Base-by-base conservation (phyloP, 352 stramenopile species). In the Labyrinthula sp. region DNA sequence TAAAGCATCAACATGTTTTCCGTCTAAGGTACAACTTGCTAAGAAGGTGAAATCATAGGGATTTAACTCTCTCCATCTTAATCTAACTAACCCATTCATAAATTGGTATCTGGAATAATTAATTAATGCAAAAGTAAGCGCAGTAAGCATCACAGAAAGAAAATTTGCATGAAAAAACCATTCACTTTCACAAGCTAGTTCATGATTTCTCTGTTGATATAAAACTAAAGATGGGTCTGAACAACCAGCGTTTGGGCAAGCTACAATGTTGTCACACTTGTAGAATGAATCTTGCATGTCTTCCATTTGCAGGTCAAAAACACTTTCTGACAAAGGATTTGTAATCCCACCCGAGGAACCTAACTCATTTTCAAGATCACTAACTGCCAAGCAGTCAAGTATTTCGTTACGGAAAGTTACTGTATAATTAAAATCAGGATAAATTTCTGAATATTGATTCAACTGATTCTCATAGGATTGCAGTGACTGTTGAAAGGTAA, bases 141-240 rank as follows among this genome's bases (percentile, higher is more conserved):
- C 18, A 3, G 43, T 22, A 0, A 8, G 12, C 6, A 52, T 35
- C 22, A 23, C 23, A 0, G 7, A 0, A 54, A 52, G 43, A 14
- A 52, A 6, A 14, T 45, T 43, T 31, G 43, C 43, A 37, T 52
- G 43, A 12, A 52, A 1, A 31, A 31, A 52, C 21, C 47, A 35
- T 35, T 52, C 43, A 17, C n/a, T 54, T n/a, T 31, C 28, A 28
- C 43, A 52, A 12, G 43, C 30, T n/a, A 35, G 31, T 17, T 50
- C 43, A 15, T 21, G 30, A 12, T 21, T 40, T 18, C 24, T 35
- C n/a, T 18, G 28, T n/a, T 35, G 43, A 15, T 45, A 20, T 0
- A 52, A 9, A 20, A 15, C 18, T 17, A 21, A 14, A 8, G 40
- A 25, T 7, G 43, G 43, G 21, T 35, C 43, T 17, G n/a, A n/a